Base-by-base conservation (phyloP, 2,329 filamentous ascomycete species). In the Incumbomyces delicatus region DNA sequence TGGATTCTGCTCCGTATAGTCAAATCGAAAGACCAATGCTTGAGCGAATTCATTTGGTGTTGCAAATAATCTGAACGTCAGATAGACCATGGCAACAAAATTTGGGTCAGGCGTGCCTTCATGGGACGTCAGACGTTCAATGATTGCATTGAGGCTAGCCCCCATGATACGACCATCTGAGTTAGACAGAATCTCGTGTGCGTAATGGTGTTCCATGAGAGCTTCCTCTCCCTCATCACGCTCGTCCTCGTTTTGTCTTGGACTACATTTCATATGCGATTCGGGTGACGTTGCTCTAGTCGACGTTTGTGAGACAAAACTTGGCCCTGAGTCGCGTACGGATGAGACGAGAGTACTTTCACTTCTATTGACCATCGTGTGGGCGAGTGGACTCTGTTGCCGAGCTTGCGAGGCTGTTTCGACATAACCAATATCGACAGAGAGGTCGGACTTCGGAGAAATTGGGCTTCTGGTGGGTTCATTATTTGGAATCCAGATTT, bases 81-180 rank as follows among this genome's bases (percentile, higher is more conserved):
- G 80, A 62, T 94, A 96, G 61, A 98, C 96, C 0, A 92, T 87
- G 2, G 87, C 89, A 35, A 95, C 87, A 57, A 96, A 96, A 60
- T 86, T 79, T 14, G 86, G 80, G 61, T 96, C 90, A 0, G 92
- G 92, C 0, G 90, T 94, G 0, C 87, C 85, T 62, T 95, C 87
- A 61, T 94, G 88, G 0, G 86, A 87, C 0, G 92, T 96, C 35
- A 98, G 77, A 52, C 88, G 83, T 70, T 98, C 92, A n/a, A 98
- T 83, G 22, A 98, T 71, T 2, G 92, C 92, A 4, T 85, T 80
- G 11, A 98, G 75, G 2, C 88, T 94, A 12, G 92, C 92, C 39
- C 92, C 92, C 35, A 86, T 86, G n/a, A 98, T 83, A 52, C 94
- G 85, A 1, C 90, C 89, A 56, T 96, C 90, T 63, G 94, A 94